Evolutionary conservation across 1,139 yeast species (phyloP), one percentile per base, ranked within the genome.

Genomic region (Saccharomyces hybrid): DNA sequence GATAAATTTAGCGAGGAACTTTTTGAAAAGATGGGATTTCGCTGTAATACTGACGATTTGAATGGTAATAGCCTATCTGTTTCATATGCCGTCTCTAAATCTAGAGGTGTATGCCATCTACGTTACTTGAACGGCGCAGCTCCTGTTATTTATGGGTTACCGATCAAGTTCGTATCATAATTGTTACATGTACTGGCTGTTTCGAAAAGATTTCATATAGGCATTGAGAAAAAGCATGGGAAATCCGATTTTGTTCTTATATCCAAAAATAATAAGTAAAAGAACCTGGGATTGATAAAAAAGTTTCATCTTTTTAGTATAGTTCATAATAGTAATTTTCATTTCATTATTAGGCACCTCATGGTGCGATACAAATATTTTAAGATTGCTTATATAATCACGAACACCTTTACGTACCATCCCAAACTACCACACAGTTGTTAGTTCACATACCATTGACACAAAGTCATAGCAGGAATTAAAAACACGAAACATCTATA

Each of bases 91-190:
- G 79, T 88, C 2, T 67, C 75, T 4, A 62, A 66, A 47, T 80
- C 95, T 46, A 75, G 97, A 58, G 76, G 77, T 46, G 75, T 72
- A 1, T 89, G 97, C 66, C 80, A 80, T 52, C 72, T 90, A 60
- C 78, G 72, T 53, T 86, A 78, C 61, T 71, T 88, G 59, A 88
- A 88, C 62, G 95, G 95, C 0, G 88, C 89, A 0, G 91, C 96
- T 0, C 90, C 95, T 0, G 84, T 88, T 0, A 74, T 87, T 2
- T 87, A 86, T 65, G 96, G 96, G 0, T 66, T 88, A 47, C 96
- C 96, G 1, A 68, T 83, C 7, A 42, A 48, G 27, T 62, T 62
- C n/a, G 23, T 23, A 13, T 38, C 26, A 11, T 38, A 19, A 38
- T 19, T 19, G n/a, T n/a, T 38, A 38, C 13, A 11, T 19, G 19